Percentiles rank a stretch among this genome's conserved stretches.
Evolutionary conservation across 495 filamentous ascomycete species (phyloP).

Genomic region (Pyrenopolyporus hunteri): DNA sequence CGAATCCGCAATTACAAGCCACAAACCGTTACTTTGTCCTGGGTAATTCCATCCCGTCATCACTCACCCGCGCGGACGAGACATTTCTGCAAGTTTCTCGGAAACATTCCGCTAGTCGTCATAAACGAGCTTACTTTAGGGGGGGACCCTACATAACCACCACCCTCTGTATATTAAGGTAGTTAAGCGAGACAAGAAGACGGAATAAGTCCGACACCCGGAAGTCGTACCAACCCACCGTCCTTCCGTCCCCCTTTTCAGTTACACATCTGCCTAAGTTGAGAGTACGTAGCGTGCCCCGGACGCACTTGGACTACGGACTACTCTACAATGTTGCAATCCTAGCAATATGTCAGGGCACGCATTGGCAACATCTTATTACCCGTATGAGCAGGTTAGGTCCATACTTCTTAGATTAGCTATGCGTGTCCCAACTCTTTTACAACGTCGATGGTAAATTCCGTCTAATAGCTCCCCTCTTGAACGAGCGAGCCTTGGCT

Average conservation of each 20-base stretch:
- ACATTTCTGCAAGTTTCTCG: constrained; percentile 23
- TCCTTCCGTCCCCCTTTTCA: constrained; percentile 2
- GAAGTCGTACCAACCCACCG: background rate
- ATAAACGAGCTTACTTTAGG: background rate
- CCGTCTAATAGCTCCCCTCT: background rate
- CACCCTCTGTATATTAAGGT: background rate
- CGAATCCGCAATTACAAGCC: background rate
- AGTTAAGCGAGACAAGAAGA: constrained; percentile 23
- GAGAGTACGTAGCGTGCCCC: background rate
- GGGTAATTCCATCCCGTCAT: background rate
- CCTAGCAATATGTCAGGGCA: background rate
- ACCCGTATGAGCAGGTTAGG: too few relatives aligned
- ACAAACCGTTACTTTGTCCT: constrained; percentile 7
- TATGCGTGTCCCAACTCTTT: too few relatives aligned
- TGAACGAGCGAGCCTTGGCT: background rate
- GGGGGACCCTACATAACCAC: constrained; percentile 12
- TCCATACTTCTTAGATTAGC: too few relatives aligned
- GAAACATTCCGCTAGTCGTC: constrained; percentile 23
- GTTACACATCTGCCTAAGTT: background rate
- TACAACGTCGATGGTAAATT: too few relatives aligned
- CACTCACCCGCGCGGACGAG: constrained; percentile 1
- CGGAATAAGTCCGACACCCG: background rate
- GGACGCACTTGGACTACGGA: background rate
- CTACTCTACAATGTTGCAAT: background rate
- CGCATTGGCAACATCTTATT: background rate